phyloP scores from a whole-genome alignment of 305 asterid genomes.

The Fraxinus xanthoxyloides region DNA sequence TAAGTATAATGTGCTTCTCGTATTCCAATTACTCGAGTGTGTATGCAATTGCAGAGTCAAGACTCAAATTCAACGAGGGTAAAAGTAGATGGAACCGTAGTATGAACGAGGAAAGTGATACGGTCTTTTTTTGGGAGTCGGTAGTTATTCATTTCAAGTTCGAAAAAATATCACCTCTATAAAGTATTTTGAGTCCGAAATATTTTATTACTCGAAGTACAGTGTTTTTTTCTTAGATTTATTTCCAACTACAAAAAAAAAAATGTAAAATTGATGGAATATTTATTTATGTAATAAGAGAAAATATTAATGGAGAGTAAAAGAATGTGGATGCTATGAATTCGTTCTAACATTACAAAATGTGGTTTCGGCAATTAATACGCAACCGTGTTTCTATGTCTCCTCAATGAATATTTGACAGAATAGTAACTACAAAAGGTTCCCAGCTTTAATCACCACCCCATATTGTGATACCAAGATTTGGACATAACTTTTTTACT shows the following conservation, averaged over 20 bases:
- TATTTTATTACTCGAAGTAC: background rate
- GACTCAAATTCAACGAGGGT: background rate
- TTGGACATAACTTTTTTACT: background rate
- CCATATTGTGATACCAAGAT: constrained; percentile 8
- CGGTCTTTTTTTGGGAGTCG: too few species aligned
- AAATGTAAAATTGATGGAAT: background rate
- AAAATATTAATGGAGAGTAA: background rate
- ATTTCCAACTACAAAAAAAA: background rate
- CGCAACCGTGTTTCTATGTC: background rate
- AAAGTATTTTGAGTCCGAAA: background rate
- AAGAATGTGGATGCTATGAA: background rate
- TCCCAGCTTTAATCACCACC: constrained; percentile 17
- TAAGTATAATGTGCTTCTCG: too few species aligned
- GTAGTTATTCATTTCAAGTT: background rate
- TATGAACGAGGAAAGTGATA: too few species aligned
- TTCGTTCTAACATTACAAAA: background rate
- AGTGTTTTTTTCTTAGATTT: background rate
- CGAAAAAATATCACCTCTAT: background rate
- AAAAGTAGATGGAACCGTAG: background rate
- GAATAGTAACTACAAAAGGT: constrained; percentile 12
- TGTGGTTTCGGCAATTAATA: background rate
- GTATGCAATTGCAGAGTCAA: background rate
- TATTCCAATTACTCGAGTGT: background rate
- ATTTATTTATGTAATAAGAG: background rate
- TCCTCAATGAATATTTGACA: constrained; percentile 17